Conservation (phyloP, 2,329 filamentous ascomycete species). For the Chrysoporthe deuterocubensis region DNA sequence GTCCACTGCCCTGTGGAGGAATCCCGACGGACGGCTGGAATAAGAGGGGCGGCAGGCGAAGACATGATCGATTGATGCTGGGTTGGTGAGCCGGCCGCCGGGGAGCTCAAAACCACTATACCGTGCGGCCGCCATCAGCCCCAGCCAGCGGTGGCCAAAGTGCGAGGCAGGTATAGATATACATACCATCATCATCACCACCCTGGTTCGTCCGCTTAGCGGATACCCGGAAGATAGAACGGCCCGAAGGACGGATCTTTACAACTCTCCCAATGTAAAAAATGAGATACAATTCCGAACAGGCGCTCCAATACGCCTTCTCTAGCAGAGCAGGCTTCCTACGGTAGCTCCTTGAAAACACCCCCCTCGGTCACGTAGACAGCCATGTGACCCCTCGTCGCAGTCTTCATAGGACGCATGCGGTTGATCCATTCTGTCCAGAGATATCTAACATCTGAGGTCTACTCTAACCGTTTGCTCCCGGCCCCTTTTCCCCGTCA, state of each 20-base stretch:
- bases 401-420: not conserved
- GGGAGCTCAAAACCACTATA: not conserved
- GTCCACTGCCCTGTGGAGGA: not conserved
- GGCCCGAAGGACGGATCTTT: not conserved
- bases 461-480: slow-evolving; percentile 14
- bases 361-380: not conserved
- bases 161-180: too few relatives aligned
- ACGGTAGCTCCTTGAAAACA: too few relatives aligned
- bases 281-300: not conserved
- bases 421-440: slow-evolving; percentile 1
- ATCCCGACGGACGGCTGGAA: not conserved
- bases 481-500: not conserved
- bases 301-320: too few relatives aligned
- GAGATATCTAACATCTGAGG: slow-evolving; percentile 21
- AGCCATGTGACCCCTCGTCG: not conserved
- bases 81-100: not conserved
- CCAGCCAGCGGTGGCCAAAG: not conserved
- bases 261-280: not conserved
- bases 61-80: not conserved
- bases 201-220: not conserved
- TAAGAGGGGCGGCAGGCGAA: not conserved
- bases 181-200: not conserved
- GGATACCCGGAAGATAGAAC: not conserved
- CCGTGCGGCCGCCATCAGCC: not conserved
- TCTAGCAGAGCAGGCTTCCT: too few relatives aligned